Percentiles rank a stretch among this genome's conserved stretches.
phyloP scores from a whole-genome alignment of 768 basidiomycete species.

The Cyathus striatus region DNA sequence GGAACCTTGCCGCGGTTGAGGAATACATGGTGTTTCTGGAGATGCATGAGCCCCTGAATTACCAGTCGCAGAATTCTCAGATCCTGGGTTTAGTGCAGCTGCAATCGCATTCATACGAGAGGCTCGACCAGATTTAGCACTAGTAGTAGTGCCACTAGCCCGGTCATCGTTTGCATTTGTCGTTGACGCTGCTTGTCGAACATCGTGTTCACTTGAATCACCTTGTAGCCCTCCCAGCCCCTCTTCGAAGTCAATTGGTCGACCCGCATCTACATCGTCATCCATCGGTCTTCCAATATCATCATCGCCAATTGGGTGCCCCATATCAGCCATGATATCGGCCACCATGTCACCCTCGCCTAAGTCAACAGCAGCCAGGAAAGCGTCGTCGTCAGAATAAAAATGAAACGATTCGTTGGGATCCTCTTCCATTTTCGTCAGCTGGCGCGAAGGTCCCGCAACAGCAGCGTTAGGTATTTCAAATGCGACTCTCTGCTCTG shows the following conservation, averaged over 20 bases:
- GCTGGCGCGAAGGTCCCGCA: neutral
- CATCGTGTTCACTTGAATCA: slow-evolving; percentile 12
- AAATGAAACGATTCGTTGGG: slow-evolving; percentile 41
- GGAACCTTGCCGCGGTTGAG: neutral
- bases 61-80: neutral
- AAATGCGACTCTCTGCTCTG: slow-evolving; percentile 7
- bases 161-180: neutral
- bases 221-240: no score
- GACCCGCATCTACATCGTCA: slow-evolving; percentile 19
- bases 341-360: slow-evolving; percentile 35
- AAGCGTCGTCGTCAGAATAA: slow-evolving; percentile 63
- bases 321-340: slow-evolving; percentile 33
- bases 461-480: slow-evolving; percentile 3
- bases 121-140: neutral
- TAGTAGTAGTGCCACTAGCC: neutral
- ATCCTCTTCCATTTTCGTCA: slow-evolving; percentile 8
- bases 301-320: slow-evolving; percentile 36
- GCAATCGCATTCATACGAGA: slow-evolving; percentile 10
- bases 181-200: neutral
- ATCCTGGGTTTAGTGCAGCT: slow-evolving; percentile 7
- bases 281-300: slow-evolving; percentile 2
- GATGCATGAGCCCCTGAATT: slow-evolving; percentile 3
- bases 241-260: slow-evolving; percentile 42
- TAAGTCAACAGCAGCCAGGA: slow-evolving; percentile 54
- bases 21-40: neutral